Evolutionary conservation across 164 flowering plant genomes (phyloP), one percentile per base, ranked within the genome.

Genomic region (Protea cynaroides): DNA sequence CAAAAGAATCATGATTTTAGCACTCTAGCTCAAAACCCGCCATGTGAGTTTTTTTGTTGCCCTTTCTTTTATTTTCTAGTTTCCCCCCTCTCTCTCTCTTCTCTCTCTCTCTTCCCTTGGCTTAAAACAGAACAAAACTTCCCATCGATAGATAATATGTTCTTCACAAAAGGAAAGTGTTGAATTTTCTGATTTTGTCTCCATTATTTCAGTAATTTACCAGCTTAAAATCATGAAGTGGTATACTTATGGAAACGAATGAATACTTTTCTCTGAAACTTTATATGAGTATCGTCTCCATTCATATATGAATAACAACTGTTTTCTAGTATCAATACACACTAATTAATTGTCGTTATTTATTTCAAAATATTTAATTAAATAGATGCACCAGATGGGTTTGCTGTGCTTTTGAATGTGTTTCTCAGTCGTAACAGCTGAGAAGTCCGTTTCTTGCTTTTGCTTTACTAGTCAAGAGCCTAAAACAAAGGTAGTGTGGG

Each of bases 21-120:
- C 81, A 77, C 84, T 81, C 83, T 83, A 77, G 73, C 89, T 75
- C 83, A 72, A 87, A 61, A 75, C 86, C 85, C 96, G n/a, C n/a
- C n/a, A 86, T 86, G 94, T 87, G 92, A 85, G 81, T 76, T 82
- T 74, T 72, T 78, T 71, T 78, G 19, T 58, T 29, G 36, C 36
- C 34, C 56, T 1, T 62, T 58, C 50, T 61, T 65, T 66, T 65
- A 24, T 23, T 23, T 18, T 36, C 40, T 13, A 51, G 29, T 52
- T 55, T 43, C 54, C 59, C 44, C 63, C 46, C 52, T 44, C 58
- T 44, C 63, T 55, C 62, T 64, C 71, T 64, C 57, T 2, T 14
- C 43, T 24, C 19, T 19, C 21, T 64, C 34, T 64, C 40, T 29
- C 24, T 54, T 36, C 55, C 43, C 15, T 29, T 18, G 23, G 19